phyloP scores from a whole-genome alignment of 2,329 filamentous ascomycete genomes.

The Ophiobolus disseminans region DNA sequence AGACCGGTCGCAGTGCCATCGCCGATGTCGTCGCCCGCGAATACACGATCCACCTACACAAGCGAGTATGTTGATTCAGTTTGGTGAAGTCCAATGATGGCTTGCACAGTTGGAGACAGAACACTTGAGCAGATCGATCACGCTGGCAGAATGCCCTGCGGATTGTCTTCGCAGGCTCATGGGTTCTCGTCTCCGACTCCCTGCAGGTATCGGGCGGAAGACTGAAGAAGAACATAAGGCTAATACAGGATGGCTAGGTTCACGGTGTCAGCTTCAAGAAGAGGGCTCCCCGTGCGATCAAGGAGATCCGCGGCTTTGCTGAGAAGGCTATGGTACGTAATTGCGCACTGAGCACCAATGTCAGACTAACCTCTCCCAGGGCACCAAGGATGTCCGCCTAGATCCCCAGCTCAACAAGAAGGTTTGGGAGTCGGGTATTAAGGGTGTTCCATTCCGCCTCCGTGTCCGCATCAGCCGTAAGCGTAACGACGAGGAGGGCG shows the following conservation, averaged over 20 bases:
- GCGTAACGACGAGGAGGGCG: conserved; percentile 99
- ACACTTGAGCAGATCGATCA: conserved; percentile 25
- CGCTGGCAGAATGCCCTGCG: conserved; percentile 16
- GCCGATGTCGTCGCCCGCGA: conserved; percentile 98
- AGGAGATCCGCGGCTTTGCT: conserved; percentile 98
- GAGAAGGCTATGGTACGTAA: conserved; percentile 94
- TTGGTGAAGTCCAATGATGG: conserved; percentile 74
- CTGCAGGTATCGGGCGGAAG: conserved; percentile 68
- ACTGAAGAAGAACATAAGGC: conserved; percentile 58
- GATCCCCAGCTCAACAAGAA: conserved; percentile 99
- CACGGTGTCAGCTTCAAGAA: conserved; percentile 99
- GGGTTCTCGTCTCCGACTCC: conserved; percentile 9
- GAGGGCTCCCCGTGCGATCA: conserved; percentile 96
- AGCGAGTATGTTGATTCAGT: conserved; percentile 86
- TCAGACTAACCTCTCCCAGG: conserved; percentile 61
- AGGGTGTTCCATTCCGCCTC: conserved; percentile 97
- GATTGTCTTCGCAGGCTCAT: conserved; percentile 4
- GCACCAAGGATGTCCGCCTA: conserved; percentile 94
- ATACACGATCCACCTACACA: conserved; percentile 99
- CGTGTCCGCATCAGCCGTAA: conserved; percentile 98
- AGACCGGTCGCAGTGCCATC: conserved; percentile 86
- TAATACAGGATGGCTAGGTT: conserved; percentile 69
- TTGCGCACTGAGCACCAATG: not conserved
- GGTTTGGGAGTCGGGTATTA: conserved; percentile 99
- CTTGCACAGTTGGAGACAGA: conserved; percentile 44